Base-by-base conservation (phyloP, 768 basidiomycete species). In the Arthromyces matolae region DNA sequence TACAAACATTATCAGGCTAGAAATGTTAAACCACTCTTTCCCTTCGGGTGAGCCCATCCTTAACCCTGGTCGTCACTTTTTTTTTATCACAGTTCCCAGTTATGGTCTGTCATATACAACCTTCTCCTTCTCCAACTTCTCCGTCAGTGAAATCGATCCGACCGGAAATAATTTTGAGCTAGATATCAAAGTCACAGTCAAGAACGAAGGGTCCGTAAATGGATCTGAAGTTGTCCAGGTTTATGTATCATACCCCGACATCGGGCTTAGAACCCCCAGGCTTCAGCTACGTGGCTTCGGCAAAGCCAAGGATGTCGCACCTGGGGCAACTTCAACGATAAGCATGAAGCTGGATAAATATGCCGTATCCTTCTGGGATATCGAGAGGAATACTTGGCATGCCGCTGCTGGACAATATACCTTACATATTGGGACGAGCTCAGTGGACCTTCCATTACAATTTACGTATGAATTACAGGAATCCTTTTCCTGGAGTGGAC, bases 71-170 rank as follows among this genome's bases (percentile, higher is more conserved):
- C 13, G 28, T 18, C 23, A 19, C 22, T 32, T 8, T 2, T 10
- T 35, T 32, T 28, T 55, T n/a, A 54, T 34, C 9, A 2, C 20
- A 48, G 20, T 43, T n/a, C 18, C 16, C 46, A 86, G 85, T 3
- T 79, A 74, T 54, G 88, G 89, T 22, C 68, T 89, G 8, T 89
- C 87, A 0, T 92, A 90, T 64, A 89, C 88, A 4, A 76, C 70
- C 1, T 92, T 90, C 60, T 59, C 64, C 2, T 71, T 83, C 31
- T 75, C 74, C 0, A 65, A 79, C 42, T 60, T 86, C 6, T 49
- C 56, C 1, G 58, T 81, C 23, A 65, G 68, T 14, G 62, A 54
- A 37, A 53, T 54, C 22, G 53, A 62, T 27, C 16, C 57, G 5
- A 47, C 60, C 25, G 63, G 63, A 16, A 54, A 58, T 7, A 47